A percentile compares a stretch with the other conserved stretches of the same genome.
phyloP scores from a whole-genome alignment of 495 filamentous ascomycete species.

The Talaromyces stipitatus region DNA sequence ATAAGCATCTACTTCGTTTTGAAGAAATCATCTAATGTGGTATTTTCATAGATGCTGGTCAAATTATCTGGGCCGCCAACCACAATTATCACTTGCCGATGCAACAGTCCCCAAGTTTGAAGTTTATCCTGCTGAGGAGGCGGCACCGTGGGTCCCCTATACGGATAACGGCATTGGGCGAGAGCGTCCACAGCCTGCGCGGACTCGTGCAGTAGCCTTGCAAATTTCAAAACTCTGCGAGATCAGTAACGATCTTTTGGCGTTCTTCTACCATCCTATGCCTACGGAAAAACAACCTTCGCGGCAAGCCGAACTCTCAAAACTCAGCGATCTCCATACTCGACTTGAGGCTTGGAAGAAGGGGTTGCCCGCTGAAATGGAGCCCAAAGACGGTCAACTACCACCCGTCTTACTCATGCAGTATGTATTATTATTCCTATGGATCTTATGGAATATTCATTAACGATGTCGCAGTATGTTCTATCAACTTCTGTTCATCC shows the following conservation, averaged over 20 bases:
- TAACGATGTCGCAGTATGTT: slow-evolving; percentile 70
- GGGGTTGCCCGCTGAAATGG: slow-evolving; percentile 76
- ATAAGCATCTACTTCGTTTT: slow-evolving; percentile 1
- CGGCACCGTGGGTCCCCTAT: slow-evolving; percentile 80
- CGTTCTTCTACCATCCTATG: slow-evolving; percentile 83
- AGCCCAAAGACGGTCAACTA: slow-evolving; percentile 81
- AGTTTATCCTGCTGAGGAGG: slow-evolving; percentile 84
- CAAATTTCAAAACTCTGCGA: slow-evolving; percentile 82
- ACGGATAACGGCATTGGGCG: slow-evolving; percentile 71
- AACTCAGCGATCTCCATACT: slow-evolving; percentile 82
- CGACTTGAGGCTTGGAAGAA: slow-evolving; percentile 88
- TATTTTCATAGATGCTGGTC: slow-evolving; percentile 69
- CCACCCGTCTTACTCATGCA: slow-evolving; percentile 91
- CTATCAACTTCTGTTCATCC: slow-evolving; percentile 91
- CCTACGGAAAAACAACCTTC: slow-evolving; percentile 49
- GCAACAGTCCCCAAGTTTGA: slow-evolving; percentile 83
- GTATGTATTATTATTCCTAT: slow-evolving; percentile 35
- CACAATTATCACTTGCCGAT: slow-evolving; percentile 70
- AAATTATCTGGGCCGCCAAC: slow-evolving; percentile 90
- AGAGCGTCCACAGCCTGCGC: slow-evolving; percentile 66
- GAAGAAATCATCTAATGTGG: slow-evolving; percentile 5
- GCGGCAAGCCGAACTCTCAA: slow-evolving; percentile 82
- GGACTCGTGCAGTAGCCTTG: slow-evolving; percentile 73
- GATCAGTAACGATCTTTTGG: slow-evolving; percentile 84
- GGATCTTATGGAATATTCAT: background rate